Evolutionary conservation across 805 yeast species (phyloP), one percentile per base, ranked within the genome.

Genomic region (Pichia phayaonensis): DNA sequence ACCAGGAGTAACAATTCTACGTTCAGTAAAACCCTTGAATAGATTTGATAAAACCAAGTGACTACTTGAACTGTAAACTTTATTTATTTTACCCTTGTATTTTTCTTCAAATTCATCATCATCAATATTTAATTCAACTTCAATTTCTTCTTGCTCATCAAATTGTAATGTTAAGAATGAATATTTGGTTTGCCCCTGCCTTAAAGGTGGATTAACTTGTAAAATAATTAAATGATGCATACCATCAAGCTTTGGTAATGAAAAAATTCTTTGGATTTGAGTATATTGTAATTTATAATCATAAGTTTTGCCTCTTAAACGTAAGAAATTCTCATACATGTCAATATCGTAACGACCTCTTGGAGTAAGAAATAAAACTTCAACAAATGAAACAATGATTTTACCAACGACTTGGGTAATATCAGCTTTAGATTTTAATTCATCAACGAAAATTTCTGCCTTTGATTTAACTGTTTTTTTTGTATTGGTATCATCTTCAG

Each of bases 311-410:
- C 99, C 99, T 61, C 99, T 82, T 47, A 94, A 76, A 64, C 98
- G 82, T 68, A 94, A 79, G 47, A 94, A 86, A 29, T 80, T 79
- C 36, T 87, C 83, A 69, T 87, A 94, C 83, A 94, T 84, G 68
- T 92, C 97, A 60, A 94, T 86, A 67, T 94, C 98, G 67, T 90
- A 94, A 68, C 99, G 92, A 57, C 99, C 99, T 77, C 99, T 84
- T 61, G 99, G 99, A 1, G 98, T 94, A 52, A 94, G 80, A 75
- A 94, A 89, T 64, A 92, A 75, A 4, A 90, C 81, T 61, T 92
- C 98, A 46, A 86, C 80, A 71, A 92, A 90, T 7, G 97, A 86
- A 5, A 89, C 97, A 65, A 94, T 85, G 10, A 96, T 94, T 57
- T 90, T 96, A 40, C 98, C 98, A 0, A 96, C 83, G 46, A 84